Evolutionary conservation across 495 filamentous ascomycete species (phyloP).

Genomic region (Bathelium albidoporum): DNA sequence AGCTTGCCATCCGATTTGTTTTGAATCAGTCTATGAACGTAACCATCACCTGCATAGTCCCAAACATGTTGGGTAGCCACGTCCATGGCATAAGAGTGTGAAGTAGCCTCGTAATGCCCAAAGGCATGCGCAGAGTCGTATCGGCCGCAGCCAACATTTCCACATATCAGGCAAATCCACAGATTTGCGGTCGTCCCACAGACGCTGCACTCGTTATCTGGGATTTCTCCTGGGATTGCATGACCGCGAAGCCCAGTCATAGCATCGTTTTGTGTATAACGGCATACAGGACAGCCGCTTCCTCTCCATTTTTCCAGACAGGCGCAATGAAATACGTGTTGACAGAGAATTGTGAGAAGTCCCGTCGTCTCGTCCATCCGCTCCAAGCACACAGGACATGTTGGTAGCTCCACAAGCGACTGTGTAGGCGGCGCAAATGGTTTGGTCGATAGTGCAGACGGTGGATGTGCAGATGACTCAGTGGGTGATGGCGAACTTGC

Average conservation of each 20-base stretch:
- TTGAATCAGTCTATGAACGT: constrained; percentile 90
- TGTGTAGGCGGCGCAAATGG: constrained; percentile 89
- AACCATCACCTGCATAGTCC: constrained; percentile 92
- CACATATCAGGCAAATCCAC: constrained; percentile 86
- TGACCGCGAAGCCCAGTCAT: constrained; percentile 14
- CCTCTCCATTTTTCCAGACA: constrained; percentile 96
- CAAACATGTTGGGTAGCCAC: constrained; percentile 87
- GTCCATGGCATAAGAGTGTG: constrained; percentile 87
- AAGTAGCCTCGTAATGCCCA: constrained; percentile 80
- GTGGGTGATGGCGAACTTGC: constrained; percentile 22
- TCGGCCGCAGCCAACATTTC: constrained; percentile 82
- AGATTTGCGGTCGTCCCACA: constrained; percentile 73
- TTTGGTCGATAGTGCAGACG: constrained; percentile 54
- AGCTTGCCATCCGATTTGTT: constrained; percentile 85
- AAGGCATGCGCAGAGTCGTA: constrained; percentile 93
- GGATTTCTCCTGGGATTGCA: constrained; percentile 19
- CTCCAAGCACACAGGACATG: constrained; percentile 92
- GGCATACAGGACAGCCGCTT: constrained; percentile 85
- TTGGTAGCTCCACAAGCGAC: constrained; percentile 80
- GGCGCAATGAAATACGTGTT: constrained; percentile 96
- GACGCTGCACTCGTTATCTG: constrained; percentile 52
- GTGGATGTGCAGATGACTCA: constrained; percentile 32
- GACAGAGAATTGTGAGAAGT: constrained; percentile 88
- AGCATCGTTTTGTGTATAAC: constrained; percentile 51
- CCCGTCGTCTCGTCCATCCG: constrained; percentile 97